phyloP scores from a whole-genome alignment of 1,284 basidiomycete genomes.

The Stereum hirsutum region DNA sequence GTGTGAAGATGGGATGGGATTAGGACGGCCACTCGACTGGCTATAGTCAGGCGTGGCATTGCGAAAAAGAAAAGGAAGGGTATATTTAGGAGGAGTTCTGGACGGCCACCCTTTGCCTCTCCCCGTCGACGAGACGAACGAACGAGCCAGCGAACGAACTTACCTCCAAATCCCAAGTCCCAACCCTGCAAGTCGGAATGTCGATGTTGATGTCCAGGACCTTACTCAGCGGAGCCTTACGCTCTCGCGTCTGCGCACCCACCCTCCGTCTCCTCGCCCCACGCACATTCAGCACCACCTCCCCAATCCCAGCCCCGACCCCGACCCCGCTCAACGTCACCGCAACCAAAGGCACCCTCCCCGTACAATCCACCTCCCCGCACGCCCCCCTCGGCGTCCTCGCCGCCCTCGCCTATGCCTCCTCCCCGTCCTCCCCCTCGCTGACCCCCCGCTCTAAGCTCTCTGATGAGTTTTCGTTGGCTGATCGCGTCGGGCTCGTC shows the following conservation, averaged over 20 bases:
- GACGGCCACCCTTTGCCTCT: too few relatives aligned
- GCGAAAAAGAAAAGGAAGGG: too few relatives aligned
- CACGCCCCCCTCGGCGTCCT: constrained; percentile 52
- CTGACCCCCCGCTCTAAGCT: constrained; percentile 35
- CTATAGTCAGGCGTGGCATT: too few relatives aligned
- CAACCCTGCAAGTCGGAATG: too few relatives aligned
- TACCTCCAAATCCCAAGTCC: too few relatives aligned
- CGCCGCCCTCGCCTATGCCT: constrained; percentile 40
- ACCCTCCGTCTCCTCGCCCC: background rate
- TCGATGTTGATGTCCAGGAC: too few relatives aligned
- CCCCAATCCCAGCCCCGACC: background rate
- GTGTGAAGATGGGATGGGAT: too few relatives aligned
- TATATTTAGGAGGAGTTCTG: too few relatives aligned
- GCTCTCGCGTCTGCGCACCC: background rate
- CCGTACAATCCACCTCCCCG: constrained; percentile 16
- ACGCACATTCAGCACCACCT: background rate
- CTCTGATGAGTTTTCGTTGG: constrained; percentile 66
- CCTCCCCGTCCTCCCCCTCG: constrained; percentile 19
- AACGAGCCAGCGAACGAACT: too few relatives aligned
- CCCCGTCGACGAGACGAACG: too few relatives aligned
- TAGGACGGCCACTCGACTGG: too few relatives aligned
- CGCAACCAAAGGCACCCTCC: background rate
- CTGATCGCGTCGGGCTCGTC: constrained; percentile 67
- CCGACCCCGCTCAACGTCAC: background rate
- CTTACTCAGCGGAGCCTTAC: background rate